Evolutionary conservation across 2,329 filamentous ascomycete genomes (phyloP).

Genomic region (Monilinia polystroma): DNA sequence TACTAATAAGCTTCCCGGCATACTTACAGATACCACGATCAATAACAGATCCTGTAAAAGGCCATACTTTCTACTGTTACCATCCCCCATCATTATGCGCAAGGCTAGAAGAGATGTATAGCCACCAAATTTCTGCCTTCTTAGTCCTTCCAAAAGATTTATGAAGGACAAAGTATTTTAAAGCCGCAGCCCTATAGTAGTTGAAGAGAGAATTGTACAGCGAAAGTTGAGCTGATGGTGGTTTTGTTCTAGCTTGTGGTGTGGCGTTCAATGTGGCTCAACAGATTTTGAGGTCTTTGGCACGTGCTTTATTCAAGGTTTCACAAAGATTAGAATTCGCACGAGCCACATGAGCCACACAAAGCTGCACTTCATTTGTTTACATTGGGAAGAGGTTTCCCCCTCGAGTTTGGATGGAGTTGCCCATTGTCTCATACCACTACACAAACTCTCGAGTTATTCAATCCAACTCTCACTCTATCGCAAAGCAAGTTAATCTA

Average conservation of each 20-base stretch:
- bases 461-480: not conserved
- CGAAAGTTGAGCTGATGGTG: slow-evolving; percentile 10
- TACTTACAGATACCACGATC: slow-evolving; percentile 42
- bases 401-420: not conserved
- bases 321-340: not conserved
- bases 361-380: not conserved
- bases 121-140: not conserved
- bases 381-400: slow-evolving; percentile 13
- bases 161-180: not conserved
- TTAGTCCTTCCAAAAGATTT: not conserved
- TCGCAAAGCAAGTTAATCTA: not conserved
- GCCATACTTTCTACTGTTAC: slow-evolving; percentile 39
- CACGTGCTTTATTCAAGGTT: slow-evolving; percentile 1
- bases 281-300: not conserved
- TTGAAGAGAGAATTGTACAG: not conserved
- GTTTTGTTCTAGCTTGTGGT: slow-evolving; percentile 12
- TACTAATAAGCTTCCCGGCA: slow-evolving; percentile 1
- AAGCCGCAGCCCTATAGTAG: not conserved
- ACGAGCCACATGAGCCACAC: slow-evolving; percentile 6
- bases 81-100: slow-evolving; percentile 37
- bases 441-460: not conserved
- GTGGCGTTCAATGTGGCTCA: slow-evolving; percentile 18
- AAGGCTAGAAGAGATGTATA: not conserved
- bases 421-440: not conserved
- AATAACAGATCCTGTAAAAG: slow-evolving; percentile 42